Evolutionary conservation across 2,329 filamentous ascomycete genomes (phyloP), one percentile per base, ranked within the genome.

Genomic region (Calycina marina): DNA sequence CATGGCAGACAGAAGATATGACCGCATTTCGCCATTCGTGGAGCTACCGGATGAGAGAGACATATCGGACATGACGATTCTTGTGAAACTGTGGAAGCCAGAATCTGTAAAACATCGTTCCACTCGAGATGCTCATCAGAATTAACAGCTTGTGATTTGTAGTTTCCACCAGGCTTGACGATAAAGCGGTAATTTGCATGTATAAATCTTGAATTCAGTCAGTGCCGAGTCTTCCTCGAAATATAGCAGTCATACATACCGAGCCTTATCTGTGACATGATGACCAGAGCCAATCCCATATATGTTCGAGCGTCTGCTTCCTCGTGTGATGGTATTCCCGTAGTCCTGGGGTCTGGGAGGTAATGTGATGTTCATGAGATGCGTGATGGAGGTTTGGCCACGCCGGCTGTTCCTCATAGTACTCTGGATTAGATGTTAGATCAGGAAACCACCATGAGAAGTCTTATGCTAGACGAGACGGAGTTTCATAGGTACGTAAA

Each of bases 101-200:
- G 67, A 32, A 98, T 77, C 57, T 98, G 90, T 42, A 94, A 63
- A 32, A 98, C 81, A 44, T 83, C 75, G 42, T 75, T 70, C 90
- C 90, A 98, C 47, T 93, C 82, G 33, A 98, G 60, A 48, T 90
- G 80, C 29, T 86, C 68, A 56, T 98, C 88, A 13, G 90, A 80
- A 54, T 96, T 84, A 28, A 71, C 67, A 14, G 83, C 79, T 52
- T 96, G 85, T 4, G 72, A 69, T 38, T 72, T 67, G 53, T 96
- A 98, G 48, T 77, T 72, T 36, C 74, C 77, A 35, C 72, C 67
- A 3, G 90, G 88, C 38, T 83, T 77, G 31, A 98, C 86, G 37
- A 98, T 79, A 54, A 98, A 98, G 35, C 90, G 79, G 53, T 98
- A 98, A 56, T 98, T 98, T 42, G 90, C 85, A 55, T 98, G 86